Percentiles rank a stretch among this genome's conserved stretches.
Evolutionary conservation across 805 yeast species (phyloP).

Genomic region (Candida sphagnicola): DNA sequence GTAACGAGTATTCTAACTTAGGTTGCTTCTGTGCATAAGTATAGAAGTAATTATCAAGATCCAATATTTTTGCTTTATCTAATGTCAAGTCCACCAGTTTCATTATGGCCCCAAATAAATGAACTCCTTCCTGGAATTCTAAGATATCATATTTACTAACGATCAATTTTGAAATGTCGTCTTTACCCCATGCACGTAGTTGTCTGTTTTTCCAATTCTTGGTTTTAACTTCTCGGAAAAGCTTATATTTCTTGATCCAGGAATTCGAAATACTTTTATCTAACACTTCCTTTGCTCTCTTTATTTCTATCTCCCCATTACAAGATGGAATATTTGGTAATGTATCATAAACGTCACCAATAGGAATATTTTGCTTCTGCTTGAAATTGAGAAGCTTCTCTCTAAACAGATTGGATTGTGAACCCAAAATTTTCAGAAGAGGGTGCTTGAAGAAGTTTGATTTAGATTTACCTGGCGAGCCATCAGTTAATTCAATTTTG

Average conservation of each 20-base stretch:
- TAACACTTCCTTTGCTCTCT: conserved; percentile 21
- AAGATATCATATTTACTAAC: conserved; percentile 32
- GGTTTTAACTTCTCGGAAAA: conserved; percentile 19
- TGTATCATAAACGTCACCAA: conserved; percentile 1
- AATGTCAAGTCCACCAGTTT: conserved; percentile 27
- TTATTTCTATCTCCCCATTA: conserved; percentile 24
- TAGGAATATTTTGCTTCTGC: neutral
- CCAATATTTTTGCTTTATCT: conserved; percentile 22
- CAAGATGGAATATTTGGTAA: conserved; percentile 8
- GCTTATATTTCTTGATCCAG: conserved; percentile 30
- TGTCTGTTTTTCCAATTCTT: conserved; percentile 23
- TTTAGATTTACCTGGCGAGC: neutral
- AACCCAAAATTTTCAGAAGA: conserved; percentile 1
- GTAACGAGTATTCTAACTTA: conserved; percentile 48
- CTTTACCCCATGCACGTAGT: conserved; percentile 31
- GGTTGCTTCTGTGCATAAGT: conserved; percentile 50
- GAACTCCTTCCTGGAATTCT: conserved; percentile 31
- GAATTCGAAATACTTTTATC: conserved; percentile 24
- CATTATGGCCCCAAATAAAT: conserved; percentile 26
- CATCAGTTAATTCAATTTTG: conserved; percentile 6
- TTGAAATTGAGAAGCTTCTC: conserved; percentile 7
- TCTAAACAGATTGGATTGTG: conserved; percentile 2
- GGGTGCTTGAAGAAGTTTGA: neutral
- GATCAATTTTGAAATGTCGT: conserved; percentile 24
- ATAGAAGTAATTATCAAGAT: conserved; percentile 34